phyloP scores from a whole-genome alignment of 2,329 filamentous ascomycete species.

The Beauveria pseudobassiana region DNA sequence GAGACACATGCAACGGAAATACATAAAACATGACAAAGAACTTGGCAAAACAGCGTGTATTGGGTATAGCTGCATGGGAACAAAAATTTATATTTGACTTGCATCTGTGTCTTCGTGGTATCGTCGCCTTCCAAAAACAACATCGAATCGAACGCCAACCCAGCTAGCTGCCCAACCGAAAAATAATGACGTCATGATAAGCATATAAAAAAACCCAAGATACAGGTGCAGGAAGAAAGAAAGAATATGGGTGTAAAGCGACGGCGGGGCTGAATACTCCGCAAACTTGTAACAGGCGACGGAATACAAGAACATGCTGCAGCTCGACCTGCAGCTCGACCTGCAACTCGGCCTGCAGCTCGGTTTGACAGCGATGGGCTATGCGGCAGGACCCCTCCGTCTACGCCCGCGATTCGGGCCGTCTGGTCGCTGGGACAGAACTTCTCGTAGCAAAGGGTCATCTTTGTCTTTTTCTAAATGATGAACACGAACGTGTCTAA shows the following conservation, averaged over 20 bases:
- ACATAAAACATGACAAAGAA: neutral
- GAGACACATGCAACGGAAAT: neutral
- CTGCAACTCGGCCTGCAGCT: neutral
- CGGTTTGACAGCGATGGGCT: neutral
- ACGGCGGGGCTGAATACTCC: neutral
- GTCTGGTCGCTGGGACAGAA: constrained; percentile 78
- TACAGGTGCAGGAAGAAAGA: neutral
- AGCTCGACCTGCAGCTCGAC: neutral
- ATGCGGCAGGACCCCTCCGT: constrained; percentile 47
- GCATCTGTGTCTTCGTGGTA: neutral
- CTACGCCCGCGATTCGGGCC: constrained; percentile 75
- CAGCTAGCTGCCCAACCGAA: neutral
- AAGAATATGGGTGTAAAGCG: neutral
- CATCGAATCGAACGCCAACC: neutral
- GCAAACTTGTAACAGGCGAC: neutral
- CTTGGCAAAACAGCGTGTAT: neutral
- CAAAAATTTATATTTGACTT: neutral
- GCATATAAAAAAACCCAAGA: neutral
- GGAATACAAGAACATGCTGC: neutral
- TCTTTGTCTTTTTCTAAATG: constrained; percentile 87
- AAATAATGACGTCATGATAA: neutral
- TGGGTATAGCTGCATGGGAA: neutral
- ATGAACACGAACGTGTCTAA: constrained; percentile 85
- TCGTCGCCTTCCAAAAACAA: neutral
- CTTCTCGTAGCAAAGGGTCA: constrained; percentile 71